phyloP scores from a whole-genome alignment of 1,284 basidiomycete genomes.

The Pseudozyma sp. region DNA sequence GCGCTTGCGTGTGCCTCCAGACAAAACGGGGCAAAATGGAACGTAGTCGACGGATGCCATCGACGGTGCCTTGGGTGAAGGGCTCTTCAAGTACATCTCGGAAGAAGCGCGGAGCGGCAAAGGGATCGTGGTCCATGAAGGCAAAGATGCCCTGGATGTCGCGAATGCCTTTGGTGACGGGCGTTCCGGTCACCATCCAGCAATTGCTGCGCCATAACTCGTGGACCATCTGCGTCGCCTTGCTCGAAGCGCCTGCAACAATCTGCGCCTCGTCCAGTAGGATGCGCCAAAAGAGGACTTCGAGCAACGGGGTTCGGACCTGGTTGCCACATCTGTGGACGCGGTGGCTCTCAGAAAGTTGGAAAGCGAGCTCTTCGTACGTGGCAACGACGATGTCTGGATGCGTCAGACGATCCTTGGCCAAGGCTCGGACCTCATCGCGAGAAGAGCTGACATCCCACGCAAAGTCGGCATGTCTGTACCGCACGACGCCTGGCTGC shows the following conservation, averaged over 20 bases:
- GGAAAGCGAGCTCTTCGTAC: constrained; percentile 50
- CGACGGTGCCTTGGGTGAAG: constrained; percentile 43
- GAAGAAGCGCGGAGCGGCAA: constrained; percentile 47
- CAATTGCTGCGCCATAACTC: constrained; percentile 55
- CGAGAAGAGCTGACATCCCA: constrained; percentile 28
- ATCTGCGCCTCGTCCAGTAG: constrained; percentile 57
- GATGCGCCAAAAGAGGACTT: constrained; percentile 53
- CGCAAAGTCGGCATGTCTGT: constrained; percentile 30
- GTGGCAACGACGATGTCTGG: constrained; percentile 54
- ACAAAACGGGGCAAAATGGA: constrained; percentile 44
- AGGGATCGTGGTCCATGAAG: constrained; percentile 51
- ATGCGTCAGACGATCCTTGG: constrained; percentile 20
- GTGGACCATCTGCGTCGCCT: constrained; percentile 50
- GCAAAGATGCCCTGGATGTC: constrained; percentile 54
- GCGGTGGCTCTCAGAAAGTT: constrained; percentile 42
- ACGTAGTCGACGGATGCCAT: constrained; percentile 44
- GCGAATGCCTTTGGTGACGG: constrained; percentile 46
- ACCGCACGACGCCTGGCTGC: constrained; percentile 41
- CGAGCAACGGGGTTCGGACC: constrained; percentile 46
- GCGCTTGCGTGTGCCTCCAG: constrained; percentile 53
- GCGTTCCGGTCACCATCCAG: constrained; percentile 58
- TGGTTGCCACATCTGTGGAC: constrained; percentile 16
- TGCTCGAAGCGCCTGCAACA: constrained; percentile 38
- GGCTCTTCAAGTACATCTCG: constrained; percentile 44
- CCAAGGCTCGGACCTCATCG: constrained; percentile 20